Base-by-base conservation (phyloP, 1,139 yeast species). In the Yamadazyma aaseri region DNA sequence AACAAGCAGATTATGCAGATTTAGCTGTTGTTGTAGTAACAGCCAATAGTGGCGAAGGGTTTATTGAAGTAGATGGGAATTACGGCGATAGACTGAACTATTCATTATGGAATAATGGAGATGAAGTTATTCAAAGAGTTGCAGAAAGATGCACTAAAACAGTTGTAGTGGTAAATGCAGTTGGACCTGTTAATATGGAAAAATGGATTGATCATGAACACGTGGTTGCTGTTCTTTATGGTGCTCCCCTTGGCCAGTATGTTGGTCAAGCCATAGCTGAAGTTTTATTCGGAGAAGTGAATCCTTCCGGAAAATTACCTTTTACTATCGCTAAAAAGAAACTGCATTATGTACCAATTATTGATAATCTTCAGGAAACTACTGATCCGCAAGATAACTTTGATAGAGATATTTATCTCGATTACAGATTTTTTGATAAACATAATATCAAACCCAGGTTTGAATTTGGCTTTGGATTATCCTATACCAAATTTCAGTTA, bases 231-330 rank as follows among this genome's bases (percentile, higher is more conserved):
- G 79, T 79, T 4, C 39, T 79, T 13, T 76, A 63, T 48, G 61
- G 79, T 5, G 71, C 80, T 9, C 81, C 83, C 4, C 64, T 74
- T 34, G 85, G 85, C 16, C 81, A 79, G 49, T 76, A 60, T 42
- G 61, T 59, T 20, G 73, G 73, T 2, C 55, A 60, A 34, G 71
- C 71, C 1, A 47, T 67, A 17, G 63, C 71, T 2, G 72, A 67
- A 33, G 65, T 67, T 0, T 44, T 67, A 10, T 79, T 77, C 56
- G 86, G 86, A 2, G 80, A 73, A 26, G 63, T 60, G 15, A 75
- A 75, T 44, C 85, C 85, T 6, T 73, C 81, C 14, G 86, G 85
- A 3, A 70, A 73, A 44, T 60, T 79, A 30, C 84, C 86, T 0
- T 79, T 78, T 46, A 78, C 85, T 1, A 69, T 79, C 46, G 83